Conservation (phyloP, 352 stramenopile species). For the Phytophthora melonis region DNA sequence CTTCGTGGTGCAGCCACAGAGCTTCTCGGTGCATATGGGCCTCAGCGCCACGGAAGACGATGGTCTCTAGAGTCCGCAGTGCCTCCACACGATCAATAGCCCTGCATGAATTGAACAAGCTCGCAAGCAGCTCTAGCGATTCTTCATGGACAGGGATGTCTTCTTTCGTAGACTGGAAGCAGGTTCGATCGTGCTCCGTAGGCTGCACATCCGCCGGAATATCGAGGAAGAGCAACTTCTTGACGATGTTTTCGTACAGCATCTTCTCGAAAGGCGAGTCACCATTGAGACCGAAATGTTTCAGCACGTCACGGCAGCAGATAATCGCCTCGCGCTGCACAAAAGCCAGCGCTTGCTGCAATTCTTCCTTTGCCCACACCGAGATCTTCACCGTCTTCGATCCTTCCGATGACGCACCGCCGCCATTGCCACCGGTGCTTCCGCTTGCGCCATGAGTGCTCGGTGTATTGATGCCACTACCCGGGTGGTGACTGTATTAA, state of each 20-base stretch:
- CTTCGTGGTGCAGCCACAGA: conserved; percentile 65
- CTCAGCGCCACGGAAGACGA: conserved; percentile 84
- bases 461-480: conserved; percentile 15
- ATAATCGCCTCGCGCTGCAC: conserved; percentile 79
- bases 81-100: conserved; percentile 78
- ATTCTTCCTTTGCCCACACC: conserved; percentile 81
- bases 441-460: conserved; percentile 15
- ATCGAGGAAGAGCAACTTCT: conserved; percentile 86
- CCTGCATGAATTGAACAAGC: conserved; percentile 65
- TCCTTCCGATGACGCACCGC: conserved; percentile 28
- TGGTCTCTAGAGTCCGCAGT: conserved; percentile 73
- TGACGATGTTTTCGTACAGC: conserved; percentile 83
- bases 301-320: conserved; percentile 78
- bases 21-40: conserved; percentile 78
- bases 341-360: conserved; percentile 79
- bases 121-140: conserved; percentile 65
- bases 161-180: conserved; percentile 85
- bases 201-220: conserved; percentile 84
- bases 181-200: conserved; percentile 88
- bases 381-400: conserved; percentile 73
- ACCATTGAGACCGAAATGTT: conserved; percentile 69
- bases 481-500: conserved; percentile 10
- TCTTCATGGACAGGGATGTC: conserved; percentile 84
- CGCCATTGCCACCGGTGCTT: conserved; percentile 17
- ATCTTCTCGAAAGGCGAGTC: conserved; percentile 80